Percentiles rank a stretch among this genome's conserved stretches.
Conservation (phyloP, 2,329 filamentous ascomycete genomes). For the Colletotrichum liriopes region DNA sequence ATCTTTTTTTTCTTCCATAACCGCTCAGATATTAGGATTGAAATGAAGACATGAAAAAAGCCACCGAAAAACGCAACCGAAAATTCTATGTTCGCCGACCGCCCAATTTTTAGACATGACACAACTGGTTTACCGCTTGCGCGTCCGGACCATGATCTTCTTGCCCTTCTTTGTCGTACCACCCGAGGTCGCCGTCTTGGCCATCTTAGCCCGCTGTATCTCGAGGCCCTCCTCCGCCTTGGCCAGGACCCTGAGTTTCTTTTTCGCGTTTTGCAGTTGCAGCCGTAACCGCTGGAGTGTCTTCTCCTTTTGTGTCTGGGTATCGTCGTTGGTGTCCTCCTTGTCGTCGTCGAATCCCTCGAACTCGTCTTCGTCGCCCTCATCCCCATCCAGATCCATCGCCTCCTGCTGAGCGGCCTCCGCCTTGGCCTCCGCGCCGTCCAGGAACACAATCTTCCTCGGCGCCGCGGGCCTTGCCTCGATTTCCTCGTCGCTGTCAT, state of each 20-base stretch:
- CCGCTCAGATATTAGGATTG: constrained; percentile 37
- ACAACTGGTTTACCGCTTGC: constrained; percentile 66
- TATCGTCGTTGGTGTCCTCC: constrained; percentile 48
- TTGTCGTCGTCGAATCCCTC: constrained; percentile 45
- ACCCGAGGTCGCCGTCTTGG: constrained; percentile 74
- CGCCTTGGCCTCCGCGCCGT: constrained; percentile 57
- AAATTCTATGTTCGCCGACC: constrained; percentile 33
- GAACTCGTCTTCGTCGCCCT: constrained; percentile 48
- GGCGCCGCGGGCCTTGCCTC: constrained; percentile 49
- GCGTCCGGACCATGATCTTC: constrained; percentile 74
- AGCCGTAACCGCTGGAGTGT: constrained; percentile 61
- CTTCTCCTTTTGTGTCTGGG: constrained; percentile 58
- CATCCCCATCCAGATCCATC: constrained; percentile 46
- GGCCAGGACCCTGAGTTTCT: constrained; percentile 69
- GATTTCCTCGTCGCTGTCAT: constrained; percentile 54
- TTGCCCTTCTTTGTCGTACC: constrained; percentile 73
- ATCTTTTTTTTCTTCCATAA: constrained; percentile 14
- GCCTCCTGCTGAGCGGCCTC: constrained; percentile 52
- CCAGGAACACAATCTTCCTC: constrained; percentile 69
- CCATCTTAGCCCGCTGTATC: constrained; percentile 74
- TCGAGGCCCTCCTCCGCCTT: constrained; percentile 72
- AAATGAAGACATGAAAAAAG: constrained; percentile 36
- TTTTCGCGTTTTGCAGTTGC: constrained; percentile 65
- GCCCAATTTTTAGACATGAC: neutral
- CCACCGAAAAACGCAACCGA: constrained; percentile 16